Evolutionary conservation across 257 asterid genomes (phyloP).

Genomic region (Penstemon barbatus): DNA sequence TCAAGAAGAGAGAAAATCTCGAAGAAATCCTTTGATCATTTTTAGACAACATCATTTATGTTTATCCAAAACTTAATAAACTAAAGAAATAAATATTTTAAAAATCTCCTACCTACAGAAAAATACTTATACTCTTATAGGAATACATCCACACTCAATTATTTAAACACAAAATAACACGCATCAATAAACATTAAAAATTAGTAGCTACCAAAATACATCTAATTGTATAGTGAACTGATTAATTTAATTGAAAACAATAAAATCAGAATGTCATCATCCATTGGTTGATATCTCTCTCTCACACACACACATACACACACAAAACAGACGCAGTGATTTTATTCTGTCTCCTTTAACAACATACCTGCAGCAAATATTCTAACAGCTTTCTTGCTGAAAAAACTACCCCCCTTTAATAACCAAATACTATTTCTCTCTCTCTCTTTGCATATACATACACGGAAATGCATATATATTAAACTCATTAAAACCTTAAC

Average conservation of each 20-base stretch:
- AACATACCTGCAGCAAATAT: conserved; percentile 32
- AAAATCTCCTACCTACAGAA: too few relatives aligned
- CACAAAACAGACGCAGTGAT: neutral
- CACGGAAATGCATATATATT: neutral
- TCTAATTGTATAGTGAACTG: neutral
- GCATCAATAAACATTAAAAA: too few relatives aligned
- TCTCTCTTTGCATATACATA: conserved; percentile 14
- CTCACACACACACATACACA: neutral
- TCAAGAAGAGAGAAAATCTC: too few relatives aligned
- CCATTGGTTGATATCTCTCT: neutral
- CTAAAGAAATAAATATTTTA: too few relatives aligned
- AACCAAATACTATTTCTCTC: neutral
- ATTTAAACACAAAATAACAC: too few relatives aligned
- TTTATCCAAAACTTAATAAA: too few relatives aligned
- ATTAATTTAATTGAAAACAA: conserved; percentile 2
- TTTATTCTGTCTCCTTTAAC: neutral
- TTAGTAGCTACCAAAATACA: neutral
- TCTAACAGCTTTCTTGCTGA: conserved; percentile 36
- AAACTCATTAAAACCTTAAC: conserved; percentile 19
- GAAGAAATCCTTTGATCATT: too few relatives aligned
- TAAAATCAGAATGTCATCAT: conserved; percentile 23
- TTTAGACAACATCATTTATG: too few relatives aligned
- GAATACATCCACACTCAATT: too few relatives aligned
- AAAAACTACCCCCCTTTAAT: neutral
- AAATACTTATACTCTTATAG: too few relatives aligned